A percentile compares a stretch with the other conserved stretches of the same genome.
phyloP scores from a whole-genome alignment of 2,329 filamentous ascomycete genomes.

The Cadophora luteo-olivacea region DNA sequence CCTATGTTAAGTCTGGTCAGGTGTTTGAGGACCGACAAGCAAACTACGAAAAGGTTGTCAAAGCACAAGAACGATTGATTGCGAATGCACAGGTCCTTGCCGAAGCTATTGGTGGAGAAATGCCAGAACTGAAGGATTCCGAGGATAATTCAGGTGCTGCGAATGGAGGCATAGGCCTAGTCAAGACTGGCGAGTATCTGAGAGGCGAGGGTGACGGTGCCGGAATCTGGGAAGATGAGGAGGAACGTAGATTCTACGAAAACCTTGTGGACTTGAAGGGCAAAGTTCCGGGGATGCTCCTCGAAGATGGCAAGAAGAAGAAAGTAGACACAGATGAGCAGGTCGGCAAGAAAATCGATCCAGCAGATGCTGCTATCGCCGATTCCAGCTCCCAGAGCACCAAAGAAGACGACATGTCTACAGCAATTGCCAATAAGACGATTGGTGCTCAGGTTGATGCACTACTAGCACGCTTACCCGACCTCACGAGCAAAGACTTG shows the following conservation, averaged over 20 bases:
- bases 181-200: conserved; percentile 93
- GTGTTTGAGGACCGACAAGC: conserved; percentile 97
- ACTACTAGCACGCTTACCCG: conserved; percentile 84
- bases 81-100: conserved; percentile 90
- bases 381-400: conserved; percentile 50
- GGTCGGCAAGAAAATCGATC: conserved; percentile 75
- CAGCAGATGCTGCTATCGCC: conserved; percentile 51
- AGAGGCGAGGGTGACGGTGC: conserved; percentile 88
- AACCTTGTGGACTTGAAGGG: conserved; percentile 94
- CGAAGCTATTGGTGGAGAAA: conserved; percentile 85
- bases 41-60: conserved; percentile 93
- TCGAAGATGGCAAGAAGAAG: conserved; percentile 96
- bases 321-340: conserved; percentile 83
- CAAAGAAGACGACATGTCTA: conserved; percentile 84
- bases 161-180: conserved; percentile 84
- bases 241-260: conserved; percentile 97
- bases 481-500: conserved; percentile 87
- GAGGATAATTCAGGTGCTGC: conserved; percentile 70
- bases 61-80: conserved; percentile 88
- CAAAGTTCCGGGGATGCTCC: conserved; percentile 89
- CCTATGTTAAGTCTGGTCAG: conserved; percentile 97
- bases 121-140: conserved; percentile 90
- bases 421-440: conserved; percentile 95
- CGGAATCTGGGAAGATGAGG: conserved; percentile 98
- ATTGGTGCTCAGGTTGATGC: conserved; percentile 97